Conservation (phyloP, 2,329 filamentous ascomycete species). For the Alternaria hordeiaustralica region DNA sequence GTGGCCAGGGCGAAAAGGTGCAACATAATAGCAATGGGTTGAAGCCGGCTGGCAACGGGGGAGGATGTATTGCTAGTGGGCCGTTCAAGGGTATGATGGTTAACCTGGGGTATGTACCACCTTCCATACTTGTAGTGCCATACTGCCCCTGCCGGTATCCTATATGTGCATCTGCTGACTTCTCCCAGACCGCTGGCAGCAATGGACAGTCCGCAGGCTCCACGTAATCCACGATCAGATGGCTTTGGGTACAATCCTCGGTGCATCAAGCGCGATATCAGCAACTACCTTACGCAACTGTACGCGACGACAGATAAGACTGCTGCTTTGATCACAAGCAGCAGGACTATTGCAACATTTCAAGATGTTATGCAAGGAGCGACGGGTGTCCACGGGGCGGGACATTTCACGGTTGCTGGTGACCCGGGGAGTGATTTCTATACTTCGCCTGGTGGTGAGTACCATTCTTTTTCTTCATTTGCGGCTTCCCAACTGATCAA, state of each 20-base stretch:
- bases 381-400: constrained; percentile 52
- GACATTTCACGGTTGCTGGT: constrained; percentile 55
- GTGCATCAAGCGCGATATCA: constrained; percentile 51
- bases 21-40: constrained; percentile 32
- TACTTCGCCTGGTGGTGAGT: constrained; percentile 47
- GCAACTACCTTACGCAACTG: constrained; percentile 32
- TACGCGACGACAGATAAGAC: constrained; percentile 40
- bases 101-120: constrained; percentile 35
- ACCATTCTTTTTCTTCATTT: background rate
- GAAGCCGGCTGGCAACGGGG: constrained; percentile 59
- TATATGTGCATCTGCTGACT: background rate
- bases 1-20: constrained; percentile 55
- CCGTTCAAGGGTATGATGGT: constrained; percentile 55
- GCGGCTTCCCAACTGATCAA: background rate
- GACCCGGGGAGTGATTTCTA: constrained; percentile 54
- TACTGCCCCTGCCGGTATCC: background rate
- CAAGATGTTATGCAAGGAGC: constrained; percentile 49
- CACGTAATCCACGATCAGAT: constrained; percentile 44
- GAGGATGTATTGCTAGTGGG: constrained; percentile 61
- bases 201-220: constrained; percentile 28
- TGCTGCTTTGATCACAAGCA: constrained; percentile 31
- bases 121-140: background rate
- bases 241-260: constrained; percentile 48
- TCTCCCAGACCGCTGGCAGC: constrained; percentile 29
- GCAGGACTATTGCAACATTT: constrained; percentile 45